Evolutionary conservation across 139 green algal species (phyloP).

Genomic region (Tetradesmus lagerheimii): DNA sequence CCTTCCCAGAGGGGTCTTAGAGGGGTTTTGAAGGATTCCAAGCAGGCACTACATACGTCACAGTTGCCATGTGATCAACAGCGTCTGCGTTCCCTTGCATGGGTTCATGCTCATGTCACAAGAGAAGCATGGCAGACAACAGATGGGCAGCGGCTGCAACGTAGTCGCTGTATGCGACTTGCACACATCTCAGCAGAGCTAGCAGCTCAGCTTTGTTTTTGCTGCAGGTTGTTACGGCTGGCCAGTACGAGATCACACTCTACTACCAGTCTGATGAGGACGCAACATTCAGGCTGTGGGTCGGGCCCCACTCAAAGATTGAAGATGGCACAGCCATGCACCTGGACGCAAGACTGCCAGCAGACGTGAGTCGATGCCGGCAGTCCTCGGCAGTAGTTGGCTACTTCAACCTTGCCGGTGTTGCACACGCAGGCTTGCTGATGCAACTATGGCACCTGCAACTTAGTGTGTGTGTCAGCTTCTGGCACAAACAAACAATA

Average conservation of each 20-base stretch:
- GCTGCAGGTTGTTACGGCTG: not conserved
- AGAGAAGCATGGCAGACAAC: no score
- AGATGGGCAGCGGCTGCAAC: no score
- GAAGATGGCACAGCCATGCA: not conserved
- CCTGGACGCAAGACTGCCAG: not conserved
- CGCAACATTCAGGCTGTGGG: not conserved
- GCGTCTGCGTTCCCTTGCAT: no score
- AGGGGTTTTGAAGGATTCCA: no score
- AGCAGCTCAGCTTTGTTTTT: not conserved
- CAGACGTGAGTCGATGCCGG: not conserved
- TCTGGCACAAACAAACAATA: no score
- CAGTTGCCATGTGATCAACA: no score
- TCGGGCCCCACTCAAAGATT: not conserved
- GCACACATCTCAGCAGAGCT: not conserved
- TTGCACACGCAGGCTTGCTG: not conserved
- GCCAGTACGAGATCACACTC: conserved; percentile 13
- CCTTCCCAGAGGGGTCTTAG: no score
- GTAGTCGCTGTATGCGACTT: not conserved
- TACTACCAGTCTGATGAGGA: not conserved
- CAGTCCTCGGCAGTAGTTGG: not conserved
- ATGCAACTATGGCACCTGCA: no score
- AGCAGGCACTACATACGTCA: no score
- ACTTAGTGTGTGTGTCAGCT: no score
- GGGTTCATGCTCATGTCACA: no score
- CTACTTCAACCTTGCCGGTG: not conserved